These are phyloP conservation scores for Chaetomidium leptoderma DNA, from an alignment of 495 filamentous ascomycete species.

Conservation along the genomic window DNA sequence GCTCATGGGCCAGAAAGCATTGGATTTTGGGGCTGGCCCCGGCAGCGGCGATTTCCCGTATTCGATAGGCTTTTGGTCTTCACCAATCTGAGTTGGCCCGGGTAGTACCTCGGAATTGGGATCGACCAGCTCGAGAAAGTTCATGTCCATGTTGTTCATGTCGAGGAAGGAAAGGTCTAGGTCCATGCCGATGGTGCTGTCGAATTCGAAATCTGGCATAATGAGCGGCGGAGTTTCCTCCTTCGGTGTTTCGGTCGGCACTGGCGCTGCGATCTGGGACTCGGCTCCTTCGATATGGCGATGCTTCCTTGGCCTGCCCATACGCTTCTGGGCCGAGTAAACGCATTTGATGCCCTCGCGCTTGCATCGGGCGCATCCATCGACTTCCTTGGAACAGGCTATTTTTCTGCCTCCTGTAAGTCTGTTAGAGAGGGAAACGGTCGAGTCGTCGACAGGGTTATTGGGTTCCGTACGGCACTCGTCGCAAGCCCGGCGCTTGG, in stretches of 20 bases:
- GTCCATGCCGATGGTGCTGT: slow-evolving; percentile 27
- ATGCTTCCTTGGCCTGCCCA: slow-evolving; percentile 59
- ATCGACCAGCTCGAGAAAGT: slow-evolving; percentile 32
- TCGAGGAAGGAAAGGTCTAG: slow-evolving; percentile 36
- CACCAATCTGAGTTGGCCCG: neutral
- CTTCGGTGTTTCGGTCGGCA: neutral
- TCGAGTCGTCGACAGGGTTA: neutral
- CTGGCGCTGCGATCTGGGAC: neutral
- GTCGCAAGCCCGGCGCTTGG: slow-evolving; percentile 55
- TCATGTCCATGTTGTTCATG: slow-evolving; percentile 27
- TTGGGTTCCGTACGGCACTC: slow-evolving; percentile 54
- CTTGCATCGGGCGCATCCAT: slow-evolving; percentile 54
- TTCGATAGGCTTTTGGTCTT: neutral
- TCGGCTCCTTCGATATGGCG: slow-evolving; percentile 35
- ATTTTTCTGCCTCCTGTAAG: slow-evolving; percentile 54
- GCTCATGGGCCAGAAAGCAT: slow-evolving; percentile 12
- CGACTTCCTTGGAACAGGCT: slow-evolving; percentile 55
- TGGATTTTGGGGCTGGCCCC: too few relatives aligned
- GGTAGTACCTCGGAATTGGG: slow-evolving; percentile 12
- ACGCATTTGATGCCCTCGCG: slow-evolving; percentile 51
- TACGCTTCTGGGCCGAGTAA: slow-evolving; percentile 58
- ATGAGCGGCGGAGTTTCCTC: slow-evolving; percentile 2
- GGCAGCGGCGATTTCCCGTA: neutral
- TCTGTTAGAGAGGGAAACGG: neutral
- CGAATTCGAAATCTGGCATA: slow-evolving; percentile 25